phyloP scores from a whole-genome alignment of 2,329 filamentous ascomycete genomes.

The Simplicillium aogashimaense region DNA sequence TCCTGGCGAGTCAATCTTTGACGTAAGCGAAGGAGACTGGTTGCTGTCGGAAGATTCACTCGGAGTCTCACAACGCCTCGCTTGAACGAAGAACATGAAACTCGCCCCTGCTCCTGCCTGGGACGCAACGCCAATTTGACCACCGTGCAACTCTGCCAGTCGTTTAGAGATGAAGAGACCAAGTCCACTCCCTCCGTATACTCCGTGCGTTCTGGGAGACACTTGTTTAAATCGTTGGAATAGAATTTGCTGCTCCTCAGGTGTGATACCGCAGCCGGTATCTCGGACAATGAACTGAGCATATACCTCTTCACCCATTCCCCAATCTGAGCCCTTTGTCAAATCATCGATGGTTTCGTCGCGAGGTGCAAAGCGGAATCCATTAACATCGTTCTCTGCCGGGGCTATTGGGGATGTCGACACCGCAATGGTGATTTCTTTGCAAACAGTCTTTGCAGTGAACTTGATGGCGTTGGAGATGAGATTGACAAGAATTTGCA shows the following conservation, averaged over 20 bases:
- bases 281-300: conserved; percentile 49
- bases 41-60: conserved; percentile 7
- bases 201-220: conserved; percentile 34
- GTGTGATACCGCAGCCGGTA: conserved; percentile 52
- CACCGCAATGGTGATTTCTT: conserved; percentile 31
- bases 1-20: too few species aligned
- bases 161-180: conserved; percentile 56
- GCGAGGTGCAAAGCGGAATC: conserved; percentile 33
- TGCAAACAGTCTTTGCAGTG: conserved; percentile 28
- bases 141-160: conserved; percentile 54
- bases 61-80: conserved; percentile 28
- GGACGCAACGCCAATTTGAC: conserved; percentile 53
- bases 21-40: too few species aligned
- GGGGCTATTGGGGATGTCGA: conserved; percentile 35
- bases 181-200: conserved; percentile 54
- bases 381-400: conserved; percentile 31
- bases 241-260: conserved; percentile 52
- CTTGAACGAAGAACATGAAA: conserved; percentile 55
- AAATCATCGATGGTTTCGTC: conserved; percentile 12
- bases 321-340: conserved; percentile 15
- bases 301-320: conserved; percentile 21
- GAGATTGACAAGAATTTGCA: conserved; percentile 73
- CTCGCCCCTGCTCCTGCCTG: conserved; percentile 47
- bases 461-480: conserved; percentile 78
- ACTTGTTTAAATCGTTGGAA: conserved; percentile 63